Evolutionary conservation across 2,329 filamentous ascomycete species (phyloP).

Genomic region (Hypoxylon sp.): DNA sequence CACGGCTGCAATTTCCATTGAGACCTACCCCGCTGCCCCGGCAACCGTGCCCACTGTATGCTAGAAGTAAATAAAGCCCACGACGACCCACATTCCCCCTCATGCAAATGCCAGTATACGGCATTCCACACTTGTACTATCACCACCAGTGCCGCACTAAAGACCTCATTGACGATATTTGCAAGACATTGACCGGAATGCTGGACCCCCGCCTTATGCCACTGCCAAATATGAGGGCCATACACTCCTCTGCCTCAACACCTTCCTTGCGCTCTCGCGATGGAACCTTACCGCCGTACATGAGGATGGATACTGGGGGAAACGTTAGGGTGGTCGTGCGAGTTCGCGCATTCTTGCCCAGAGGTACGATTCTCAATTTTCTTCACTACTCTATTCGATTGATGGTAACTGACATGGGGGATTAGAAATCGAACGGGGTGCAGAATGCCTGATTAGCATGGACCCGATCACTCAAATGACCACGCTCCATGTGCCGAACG

Average conservation of each 20-base stretch:
- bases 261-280: constrained; percentile 83
- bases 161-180: constrained; percentile 44
- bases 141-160: constrained; percentile 47
- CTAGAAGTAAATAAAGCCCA: constrained; percentile 43
- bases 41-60: constrained; percentile 27
- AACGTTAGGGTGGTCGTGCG: constrained; percentile 88
- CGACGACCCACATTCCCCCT: constrained; percentile 32
- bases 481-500: constrained; percentile 79
- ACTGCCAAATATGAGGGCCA: constrained; percentile 56
- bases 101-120: constrained; percentile 44
- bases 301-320: constrained; percentile 74
- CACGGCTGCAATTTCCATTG: neutral
- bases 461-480: constrained; percentile 89
- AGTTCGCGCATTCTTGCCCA: constrained; percentile 82
- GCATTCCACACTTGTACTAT: constrained; percentile 46
- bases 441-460: constrained; percentile 92
- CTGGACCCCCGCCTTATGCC: constrained; percentile 63
- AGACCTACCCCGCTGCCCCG: constrained; percentile 14
- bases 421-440: constrained; percentile 83
- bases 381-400: neutral
- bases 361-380: constrained; percentile 70
- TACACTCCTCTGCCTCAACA: constrained; percentile 80
- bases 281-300: constrained; percentile 71
- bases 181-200: constrained; percentile 54
- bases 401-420: constrained; percentile 31